Evolutionary conservation across 306 rosid genomes (phyloP).

Genomic region (Dryas drummondii): DNA sequence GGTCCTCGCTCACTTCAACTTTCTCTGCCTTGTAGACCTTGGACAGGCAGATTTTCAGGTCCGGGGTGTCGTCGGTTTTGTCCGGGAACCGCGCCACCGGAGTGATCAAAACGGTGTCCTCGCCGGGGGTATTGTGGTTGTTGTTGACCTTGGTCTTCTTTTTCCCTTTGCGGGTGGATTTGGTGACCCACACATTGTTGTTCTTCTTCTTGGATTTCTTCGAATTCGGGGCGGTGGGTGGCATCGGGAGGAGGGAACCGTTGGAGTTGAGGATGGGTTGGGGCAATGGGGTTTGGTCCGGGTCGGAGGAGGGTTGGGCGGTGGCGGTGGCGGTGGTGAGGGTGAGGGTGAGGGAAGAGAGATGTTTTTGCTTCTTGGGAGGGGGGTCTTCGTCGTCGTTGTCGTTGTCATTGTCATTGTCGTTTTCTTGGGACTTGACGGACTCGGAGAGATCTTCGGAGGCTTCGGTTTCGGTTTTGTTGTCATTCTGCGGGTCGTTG

Average conservation of each 20-base stretch:
- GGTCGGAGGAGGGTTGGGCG: slow-evolving; percentile 25
- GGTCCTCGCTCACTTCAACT: slow-evolving; percentile 82
- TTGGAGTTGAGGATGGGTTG: slow-evolving; percentile 25
- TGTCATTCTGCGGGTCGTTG: slow-evolving; percentile 43
- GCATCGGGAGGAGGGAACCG: slow-evolving; percentile 10
- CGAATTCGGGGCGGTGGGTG: slow-evolving; percentile 38
- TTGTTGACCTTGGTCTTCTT: slow-evolving; percentile 69
- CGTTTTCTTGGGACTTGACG: slow-evolving; percentile 44
- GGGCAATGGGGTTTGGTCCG: slow-evolving; percentile 34
- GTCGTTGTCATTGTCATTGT: slow-evolving; percentile 52
- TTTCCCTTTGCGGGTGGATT: slow-evolving; percentile 83
- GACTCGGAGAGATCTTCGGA: slow-evolving; percentile 70
- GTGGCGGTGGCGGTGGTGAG: not conserved
- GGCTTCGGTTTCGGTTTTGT: slow-evolving; percentile 56
- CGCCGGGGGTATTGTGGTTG: slow-evolving; percentile 44
- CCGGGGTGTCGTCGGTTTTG: slow-evolving; percentile 73
- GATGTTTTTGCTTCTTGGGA: slow-evolving; percentile 80
- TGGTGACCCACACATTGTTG: slow-evolving; percentile 88
- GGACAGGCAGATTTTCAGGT: slow-evolving; percentile 72
- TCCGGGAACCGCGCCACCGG: slow-evolving; percentile 88
- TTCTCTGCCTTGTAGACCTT: slow-evolving; percentile 96
- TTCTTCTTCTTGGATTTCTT: slow-evolving; percentile 92
- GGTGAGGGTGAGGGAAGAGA: slow-evolving; percentile 63
- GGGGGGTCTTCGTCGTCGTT: slow-evolving; percentile 75
- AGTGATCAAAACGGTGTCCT: slow-evolving; percentile 76